phyloP scores from a whole-genome alignment of 2,329 filamentous ascomycete species.

The Endothia cerciana region DNA sequence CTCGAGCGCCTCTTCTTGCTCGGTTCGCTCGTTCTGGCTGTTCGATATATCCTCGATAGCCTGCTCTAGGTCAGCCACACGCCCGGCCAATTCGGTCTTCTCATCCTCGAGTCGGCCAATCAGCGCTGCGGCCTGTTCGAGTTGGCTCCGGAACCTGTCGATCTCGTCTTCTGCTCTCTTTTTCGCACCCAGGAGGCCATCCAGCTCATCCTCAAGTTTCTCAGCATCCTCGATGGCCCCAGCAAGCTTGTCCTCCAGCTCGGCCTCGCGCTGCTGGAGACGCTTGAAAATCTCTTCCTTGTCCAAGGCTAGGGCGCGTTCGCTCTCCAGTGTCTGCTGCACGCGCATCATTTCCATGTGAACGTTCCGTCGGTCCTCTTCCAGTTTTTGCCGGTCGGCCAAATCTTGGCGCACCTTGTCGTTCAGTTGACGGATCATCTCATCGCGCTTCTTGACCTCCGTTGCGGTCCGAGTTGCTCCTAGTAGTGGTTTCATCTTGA shows the following conservation, averaged over 20 bases:
- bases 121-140: slow-evolving; percentile 88
- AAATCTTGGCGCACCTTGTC: slow-evolving; percentile 80
- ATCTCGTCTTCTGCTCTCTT: slow-evolving; percentile 86
- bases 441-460: slow-evolving; percentile 93
- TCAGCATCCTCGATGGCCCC: slow-evolving; percentile 95
- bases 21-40: slow-evolving; percentile 72
- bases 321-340: slow-evolving; percentile 92
- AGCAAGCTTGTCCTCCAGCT: slow-evolving; percentile 89
- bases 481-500: slow-evolving; percentile 92
- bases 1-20: slow-evolving; percentile 74
- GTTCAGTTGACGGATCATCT: slow-evolving; percentile 87
- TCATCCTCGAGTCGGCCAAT: slow-evolving; percentile 86
- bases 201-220: slow-evolving; percentile 88
- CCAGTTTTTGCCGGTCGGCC: slow-evolving; percentile 75
- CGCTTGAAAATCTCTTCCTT: slow-evolving; percentile 99
- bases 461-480: slow-evolving; percentile 89
- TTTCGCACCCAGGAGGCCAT: slow-evolving; percentile 85
- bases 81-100: slow-evolving; percentile 73
- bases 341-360: slow-evolving; percentile 87
- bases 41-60: slow-evolving; percentile 72
- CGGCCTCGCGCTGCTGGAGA: slow-evolving; percentile 87
- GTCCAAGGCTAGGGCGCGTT: slow-evolving; percentile 91
- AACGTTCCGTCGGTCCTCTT: slow-evolving; percentile 87
- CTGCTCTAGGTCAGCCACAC: slow-evolving; percentile 69
- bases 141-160: slow-evolving; percentile 75